Conservation (phyloP, 2,329 filamentous ascomycete genomes). For the Coniochaeta sp. region DNA sequence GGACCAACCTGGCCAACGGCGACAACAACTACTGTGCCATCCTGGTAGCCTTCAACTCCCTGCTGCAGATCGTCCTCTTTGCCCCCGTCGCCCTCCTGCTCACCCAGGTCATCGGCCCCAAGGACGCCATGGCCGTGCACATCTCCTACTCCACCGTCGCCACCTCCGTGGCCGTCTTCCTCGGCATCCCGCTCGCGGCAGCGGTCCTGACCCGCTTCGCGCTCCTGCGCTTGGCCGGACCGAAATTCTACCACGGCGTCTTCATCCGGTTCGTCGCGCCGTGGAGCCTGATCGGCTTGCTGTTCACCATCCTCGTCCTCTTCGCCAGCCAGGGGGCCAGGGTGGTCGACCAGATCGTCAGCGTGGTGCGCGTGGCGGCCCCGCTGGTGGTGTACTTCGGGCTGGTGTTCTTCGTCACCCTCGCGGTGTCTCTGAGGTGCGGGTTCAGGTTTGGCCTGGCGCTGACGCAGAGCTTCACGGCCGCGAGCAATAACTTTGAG, state of each 20-base stretch:
- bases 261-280: constrained; percentile 68
- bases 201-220: constrained; percentile 68
- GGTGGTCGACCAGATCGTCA: constrained; percentile 76
- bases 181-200: constrained; percentile 75
- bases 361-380: constrained; percentile 72
- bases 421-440: constrained; percentile 52
- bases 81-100: constrained; percentile 63
- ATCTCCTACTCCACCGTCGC: constrained; percentile 62
- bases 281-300: constrained; percentile 70
- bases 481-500: constrained; percentile 90
- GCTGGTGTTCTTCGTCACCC: constrained; percentile 63
- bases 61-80: constrained; percentile 68
- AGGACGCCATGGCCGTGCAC: constrained; percentile 18
- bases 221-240: constrained; percentile 46
- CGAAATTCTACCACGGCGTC: constrained; percentile 55
- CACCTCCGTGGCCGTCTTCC: constrained; percentile 73
- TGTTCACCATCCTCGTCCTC: constrained; percentile 81
- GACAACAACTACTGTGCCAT: constrained; percentile 78
- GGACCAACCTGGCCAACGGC: constrained; percentile 62
- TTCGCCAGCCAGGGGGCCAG: constrained; percentile 74
- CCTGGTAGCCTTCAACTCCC: constrained; percentile 66
- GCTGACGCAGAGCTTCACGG: constrained; percentile 76
- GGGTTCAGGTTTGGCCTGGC: constrained; percentile 42
- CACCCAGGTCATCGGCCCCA: constrained; percentile 58
- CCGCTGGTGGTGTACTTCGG: constrained; percentile 77